These are phyloP conservation scores for Globisporangium radiosum DNA, from an alignment of 352 stramenopile genomes.

Conservation along the genomic window DNA sequence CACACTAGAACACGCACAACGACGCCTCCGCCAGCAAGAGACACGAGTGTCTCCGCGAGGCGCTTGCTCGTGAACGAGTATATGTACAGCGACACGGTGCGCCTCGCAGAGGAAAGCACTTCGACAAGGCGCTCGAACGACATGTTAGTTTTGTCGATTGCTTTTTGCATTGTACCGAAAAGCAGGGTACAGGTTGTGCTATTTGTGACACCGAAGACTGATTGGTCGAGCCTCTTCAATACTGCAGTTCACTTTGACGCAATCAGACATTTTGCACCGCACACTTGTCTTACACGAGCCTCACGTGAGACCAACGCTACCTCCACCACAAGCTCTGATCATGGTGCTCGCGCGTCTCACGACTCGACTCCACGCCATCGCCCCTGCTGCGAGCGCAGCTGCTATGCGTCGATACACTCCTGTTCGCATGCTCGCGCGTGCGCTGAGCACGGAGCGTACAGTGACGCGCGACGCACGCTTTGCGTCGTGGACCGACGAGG, in stretches of 20 bases:
- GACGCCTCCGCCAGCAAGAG: no score
- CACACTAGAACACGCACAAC: no score
- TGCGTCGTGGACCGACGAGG: constrained; percentile 49
- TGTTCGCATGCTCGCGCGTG: constrained; percentile 5
- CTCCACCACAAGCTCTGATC: background rate
- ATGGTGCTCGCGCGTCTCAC: constrained; percentile 2
- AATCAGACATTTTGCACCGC: background rate
- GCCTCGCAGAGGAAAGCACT: no score
- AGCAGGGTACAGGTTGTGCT: no score
- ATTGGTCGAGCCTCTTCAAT: no score
- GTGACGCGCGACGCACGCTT: constrained; percentile 35
- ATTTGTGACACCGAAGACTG: no score
- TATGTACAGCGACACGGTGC: no score
- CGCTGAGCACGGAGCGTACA: constrained; percentile 14
- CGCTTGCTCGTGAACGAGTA: no score
- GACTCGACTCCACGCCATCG: background rate
- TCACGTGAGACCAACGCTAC: background rate
- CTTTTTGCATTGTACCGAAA: no score
- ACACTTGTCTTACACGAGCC: background rate
- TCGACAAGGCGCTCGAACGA: no score
- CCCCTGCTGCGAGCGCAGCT: constrained; percentile 11
- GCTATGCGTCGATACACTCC: constrained; percentile 5
- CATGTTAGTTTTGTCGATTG: no score
- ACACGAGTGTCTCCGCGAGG: no score
- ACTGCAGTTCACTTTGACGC: background rate